These are phyloP conservation scores for Pseudopithomyces chartarum DNA, from an alignment of 2,329 filamentous ascomycete genomes.

Conservation along the genomic window DNA sequence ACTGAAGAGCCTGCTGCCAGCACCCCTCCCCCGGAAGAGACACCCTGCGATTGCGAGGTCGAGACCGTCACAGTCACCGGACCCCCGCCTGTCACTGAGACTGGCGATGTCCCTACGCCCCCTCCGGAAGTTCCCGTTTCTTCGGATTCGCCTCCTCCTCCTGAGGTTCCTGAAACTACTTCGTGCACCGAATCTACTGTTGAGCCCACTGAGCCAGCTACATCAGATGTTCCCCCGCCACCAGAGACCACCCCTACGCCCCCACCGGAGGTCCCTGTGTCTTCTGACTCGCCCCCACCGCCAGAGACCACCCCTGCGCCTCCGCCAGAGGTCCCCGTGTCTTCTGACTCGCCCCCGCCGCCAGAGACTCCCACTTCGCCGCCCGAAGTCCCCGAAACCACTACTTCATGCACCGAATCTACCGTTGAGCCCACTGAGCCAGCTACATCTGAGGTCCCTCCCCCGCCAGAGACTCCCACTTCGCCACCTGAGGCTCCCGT, in stretches of 20 bases:
- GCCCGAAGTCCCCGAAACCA: background rate
- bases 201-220: background rate
- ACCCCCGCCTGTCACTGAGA: slow-evolving; percentile 7
- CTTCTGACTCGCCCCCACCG: background rate
- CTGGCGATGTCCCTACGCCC: background rate
- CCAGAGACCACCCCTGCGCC: background rate
- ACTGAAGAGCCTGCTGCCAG: slow-evolving; percentile 10
- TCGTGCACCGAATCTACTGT: background rate
- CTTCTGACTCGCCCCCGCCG: background rate
- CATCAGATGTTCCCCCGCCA: background rate
- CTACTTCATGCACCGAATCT: background rate
- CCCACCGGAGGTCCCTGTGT: background rate
- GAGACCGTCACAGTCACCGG: slow-evolving; percentile 25
- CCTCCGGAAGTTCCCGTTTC: background rate
- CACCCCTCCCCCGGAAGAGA: slow-evolving; percentile 8
- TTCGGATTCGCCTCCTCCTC: background rate
- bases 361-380: no score
- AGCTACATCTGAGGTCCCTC: background rate
- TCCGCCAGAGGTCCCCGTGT: background rate
- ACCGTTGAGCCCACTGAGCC: background rate
- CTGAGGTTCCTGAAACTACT: background rate
- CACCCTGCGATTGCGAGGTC: slow-evolving; percentile 19
- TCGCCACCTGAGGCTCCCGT: background rate
- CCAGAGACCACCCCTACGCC: background rate
- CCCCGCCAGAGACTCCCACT: background rate